Conservation (phyloP, 83 land plant genomes). For the Larix sibirica region DNA sequence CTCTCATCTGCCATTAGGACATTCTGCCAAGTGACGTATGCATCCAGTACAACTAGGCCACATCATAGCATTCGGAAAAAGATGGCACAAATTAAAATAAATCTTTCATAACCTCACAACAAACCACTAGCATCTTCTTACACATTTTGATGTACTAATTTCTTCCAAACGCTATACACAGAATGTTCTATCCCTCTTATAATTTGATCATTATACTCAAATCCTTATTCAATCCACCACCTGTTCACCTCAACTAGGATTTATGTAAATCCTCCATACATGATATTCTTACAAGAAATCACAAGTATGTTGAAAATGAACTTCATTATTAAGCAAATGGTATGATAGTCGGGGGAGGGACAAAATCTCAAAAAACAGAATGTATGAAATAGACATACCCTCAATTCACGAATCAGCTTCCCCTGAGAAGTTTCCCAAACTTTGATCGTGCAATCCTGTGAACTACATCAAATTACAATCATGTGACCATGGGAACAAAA, state of each 20-base stretch:
- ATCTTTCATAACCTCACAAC: neutral
- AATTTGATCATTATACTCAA: neutral
- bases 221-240: neutral
- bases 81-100: neutral
- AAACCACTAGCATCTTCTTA: neutral
- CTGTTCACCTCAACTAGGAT: too few relatives aligned
- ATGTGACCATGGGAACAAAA: too few relatives aligned
- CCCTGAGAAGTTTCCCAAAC: slow-evolving; percentile 97
- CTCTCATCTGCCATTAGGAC: neutral
- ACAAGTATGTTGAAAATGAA: neutral
- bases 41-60: neutral
- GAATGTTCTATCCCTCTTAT: neutral
- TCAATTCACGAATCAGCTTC: slow-evolving; percentile 90
- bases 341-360: neutral
- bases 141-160: neutral
- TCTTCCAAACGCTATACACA: neutral
- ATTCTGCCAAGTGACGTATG: neutral
- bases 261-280: neutral
- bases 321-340: neutral
- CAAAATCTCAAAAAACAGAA: slow-evolving; percentile 9
- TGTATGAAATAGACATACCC: slow-evolving; percentile 42
- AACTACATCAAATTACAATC: neutral
- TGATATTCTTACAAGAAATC: neutral
- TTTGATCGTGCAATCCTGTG: slow-evolving; percentile 96
- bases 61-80: neutral